phyloP scores from a whole-genome alignment of 163 green algal genomes.

The Chlamydomonas reinhardtii region DNA sequence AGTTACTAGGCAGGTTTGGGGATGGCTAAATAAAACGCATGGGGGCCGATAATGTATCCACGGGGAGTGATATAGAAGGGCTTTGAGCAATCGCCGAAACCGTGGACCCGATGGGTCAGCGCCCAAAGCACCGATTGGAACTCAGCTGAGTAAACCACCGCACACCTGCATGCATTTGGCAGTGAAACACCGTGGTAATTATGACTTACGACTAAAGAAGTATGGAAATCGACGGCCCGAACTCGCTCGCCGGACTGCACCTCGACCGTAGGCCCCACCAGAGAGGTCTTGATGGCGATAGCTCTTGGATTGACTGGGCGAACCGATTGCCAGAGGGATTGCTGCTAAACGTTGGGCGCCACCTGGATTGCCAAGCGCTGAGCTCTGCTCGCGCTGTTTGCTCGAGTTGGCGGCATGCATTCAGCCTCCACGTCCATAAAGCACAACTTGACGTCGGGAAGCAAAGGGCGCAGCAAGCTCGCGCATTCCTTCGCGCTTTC shows the following conservation, averaged over 20 bases:
- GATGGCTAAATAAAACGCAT: too few relatives aligned
- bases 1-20: too few relatives aligned
- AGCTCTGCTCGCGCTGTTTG: constrained; percentile 1
- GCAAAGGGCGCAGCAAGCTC: neutral
- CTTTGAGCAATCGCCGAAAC: too few relatives aligned
- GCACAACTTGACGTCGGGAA: constrained; percentile 27
- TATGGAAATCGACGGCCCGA: neutral
- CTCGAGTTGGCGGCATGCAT: constrained; percentile 9
- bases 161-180: too few relatives aligned
- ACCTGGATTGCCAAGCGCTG: neutral
- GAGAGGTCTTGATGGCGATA: neutral
- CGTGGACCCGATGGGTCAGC: too few relatives aligned
- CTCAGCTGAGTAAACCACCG: too few relatives aligned
- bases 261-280: constrained; percentile 1
- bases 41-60: too few relatives aligned
- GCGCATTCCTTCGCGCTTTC: constrained; percentile 30
- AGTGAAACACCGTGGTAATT: too few relatives aligned
- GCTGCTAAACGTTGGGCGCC: constrained; percentile 5
- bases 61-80: too few relatives aligned
- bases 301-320: neutral
- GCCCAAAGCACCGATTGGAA: too few relatives aligned
- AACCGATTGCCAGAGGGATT: constrained; percentile 8
- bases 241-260: neutral
- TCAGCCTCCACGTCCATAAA: neutral
- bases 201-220: too few relatives aligned